Conservation (phyloP, 2,329 filamentous ascomycete species). For the Penicillium sp. region DNA sequence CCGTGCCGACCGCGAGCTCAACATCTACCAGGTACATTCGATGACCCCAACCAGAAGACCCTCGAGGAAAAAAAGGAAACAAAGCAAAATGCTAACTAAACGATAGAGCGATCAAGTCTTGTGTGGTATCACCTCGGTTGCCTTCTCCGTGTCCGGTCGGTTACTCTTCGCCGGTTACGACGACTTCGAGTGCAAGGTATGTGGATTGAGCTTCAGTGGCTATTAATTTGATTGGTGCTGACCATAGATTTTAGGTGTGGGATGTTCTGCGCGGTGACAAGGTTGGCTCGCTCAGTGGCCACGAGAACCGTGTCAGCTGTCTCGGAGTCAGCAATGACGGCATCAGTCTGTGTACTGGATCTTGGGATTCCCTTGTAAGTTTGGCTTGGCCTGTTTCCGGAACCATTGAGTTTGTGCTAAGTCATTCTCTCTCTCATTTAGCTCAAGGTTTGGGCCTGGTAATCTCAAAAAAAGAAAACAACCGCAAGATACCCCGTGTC, state of each 20-base stretch:
- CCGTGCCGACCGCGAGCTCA: slow-evolving; percentile 79
- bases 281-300: slow-evolving; percentile 91
- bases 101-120: slow-evolving; percentile 89
- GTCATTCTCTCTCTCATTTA: slow-evolving; percentile 35
- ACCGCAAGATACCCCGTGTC: slow-evolving; percentile 39
- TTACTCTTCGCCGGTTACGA: slow-evolving; percentile 96
- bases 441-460: slow-evolving; percentile 88
- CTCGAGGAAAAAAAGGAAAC: not conserved
- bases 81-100: no score
- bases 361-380: slow-evolving; percentile 97
- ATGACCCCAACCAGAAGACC: not conserved
- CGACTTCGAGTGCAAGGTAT: slow-evolving; percentile 99
- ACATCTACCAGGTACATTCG: slow-evolving; percentile 61
- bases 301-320: slow-evolving; percentile 98
- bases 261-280: slow-evolving; percentile 95
- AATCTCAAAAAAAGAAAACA: slow-evolving; percentile 36
- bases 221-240: slow-evolving; percentile 6
- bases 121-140: slow-evolving; percentile 96
- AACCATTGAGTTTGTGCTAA: slow-evolving; percentile 8
- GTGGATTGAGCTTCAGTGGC: slow-evolving; percentile 25
- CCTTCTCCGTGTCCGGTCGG: slow-evolving; percentile 93
- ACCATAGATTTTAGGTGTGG: slow-evolving; percentile 69
- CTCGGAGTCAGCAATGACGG: slow-evolving; percentile 98
- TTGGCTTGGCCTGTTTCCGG: slow-evolving; percentile 1
- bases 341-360: slow-evolving; percentile 98